Percentiles rank a stretch among this genome's conserved stretches.
These are phyloP conservation scores for Theobroma grandiflorum DNA, from an alignment of 441 rosid species.

Conservation along the genomic window DNA sequence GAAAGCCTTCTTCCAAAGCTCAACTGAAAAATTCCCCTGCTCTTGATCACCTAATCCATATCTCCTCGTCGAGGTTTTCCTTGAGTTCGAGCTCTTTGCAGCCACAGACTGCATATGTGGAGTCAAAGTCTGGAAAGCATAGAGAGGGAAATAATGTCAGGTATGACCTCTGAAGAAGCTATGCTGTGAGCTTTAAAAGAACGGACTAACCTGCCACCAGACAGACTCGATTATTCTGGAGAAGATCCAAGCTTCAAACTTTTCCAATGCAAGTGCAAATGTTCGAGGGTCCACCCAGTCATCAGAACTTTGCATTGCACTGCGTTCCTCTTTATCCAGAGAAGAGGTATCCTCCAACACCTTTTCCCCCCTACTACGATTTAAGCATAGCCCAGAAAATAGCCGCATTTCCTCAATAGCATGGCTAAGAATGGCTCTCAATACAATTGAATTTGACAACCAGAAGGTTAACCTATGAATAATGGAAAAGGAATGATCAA, in stretches of 20 bases:
- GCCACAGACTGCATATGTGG: slow-evolving; percentile 85
- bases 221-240: slow-evolving; percentile 85
- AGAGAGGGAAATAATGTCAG: slow-evolving; percentile 25
- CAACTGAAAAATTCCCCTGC: slow-evolving; percentile 76
- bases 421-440: slow-evolving; percentile 72
- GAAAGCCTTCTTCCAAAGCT: slow-evolving; percentile 90
- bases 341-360: slow-evolving; percentile 31
- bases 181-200: slow-evolving; percentile 24
- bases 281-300: slow-evolving; percentile 82
- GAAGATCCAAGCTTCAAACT: slow-evolving; percentile 93
- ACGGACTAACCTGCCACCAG: slow-evolving; percentile 91
- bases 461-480: slow-evolving; percentile 84
- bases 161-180: slow-evolving; percentile 1
- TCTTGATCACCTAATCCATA: slow-evolving; percentile 60
- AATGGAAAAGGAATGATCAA: slow-evolving; percentile 26
- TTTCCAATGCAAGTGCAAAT: slow-evolving; percentile 70
- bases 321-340: slow-evolving; percentile 23
- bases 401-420: slow-evolving; percentile 45
- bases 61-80: slow-evolving; percentile 54
- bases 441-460: slow-evolving; percentile 81
- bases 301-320: slow-evolving; percentile 34
- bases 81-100: slow-evolving; percentile 61
- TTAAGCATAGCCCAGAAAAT: slow-evolving; percentile 25
- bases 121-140: slow-evolving; percentile 71
- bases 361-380: slow-evolving; percentile 28